Percentiles rank a stretch among this genome's conserved stretches.
These are phyloP conservation scores for Tricholoma furcatifolium DNA, from an alignment of 768 basidiomycete species.

Conservation along the genomic window DNA sequence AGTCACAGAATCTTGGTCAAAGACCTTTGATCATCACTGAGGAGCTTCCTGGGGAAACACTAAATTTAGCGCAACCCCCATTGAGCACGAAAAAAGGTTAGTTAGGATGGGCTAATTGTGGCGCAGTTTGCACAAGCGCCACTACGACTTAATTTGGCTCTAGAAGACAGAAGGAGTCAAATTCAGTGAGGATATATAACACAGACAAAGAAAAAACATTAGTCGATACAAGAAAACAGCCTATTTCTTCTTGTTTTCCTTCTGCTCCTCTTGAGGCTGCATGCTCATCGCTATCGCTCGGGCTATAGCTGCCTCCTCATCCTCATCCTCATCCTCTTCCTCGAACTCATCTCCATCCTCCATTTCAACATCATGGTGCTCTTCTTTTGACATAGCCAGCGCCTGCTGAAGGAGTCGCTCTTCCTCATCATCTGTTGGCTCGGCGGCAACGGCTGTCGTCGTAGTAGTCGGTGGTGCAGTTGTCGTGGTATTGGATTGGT, in stretches of 20 bases:
- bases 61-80: no score
- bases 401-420: constrained; percentile 77
- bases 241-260: constrained; percentile 30
- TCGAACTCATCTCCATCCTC: constrained; percentile 33
- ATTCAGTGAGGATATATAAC: no score
- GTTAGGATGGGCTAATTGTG: no score
- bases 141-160: no score
- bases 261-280: constrained; percentile 46
- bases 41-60: no score
- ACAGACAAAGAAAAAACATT: no score
- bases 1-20: no score
- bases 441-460: constrained; percentile 32
- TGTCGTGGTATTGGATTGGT: constrained; percentile 33
- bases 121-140: no score
- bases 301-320: constrained; percentile 88
- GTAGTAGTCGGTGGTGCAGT: constrained; percentile 27
- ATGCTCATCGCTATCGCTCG: constrained; percentile 94
- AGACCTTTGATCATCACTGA: no score
- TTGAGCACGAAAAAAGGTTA: no score
- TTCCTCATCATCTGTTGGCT: constrained; percentile 67
- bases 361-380: constrained; percentile 46
- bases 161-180: no score
- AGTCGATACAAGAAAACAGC: no score
- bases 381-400: constrained; percentile 67
- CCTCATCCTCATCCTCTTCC: constrained; percentile 66